phyloP scores from a whole-genome alignment of 805 yeast genomes.

The Yarrowia sp. region DNA sequence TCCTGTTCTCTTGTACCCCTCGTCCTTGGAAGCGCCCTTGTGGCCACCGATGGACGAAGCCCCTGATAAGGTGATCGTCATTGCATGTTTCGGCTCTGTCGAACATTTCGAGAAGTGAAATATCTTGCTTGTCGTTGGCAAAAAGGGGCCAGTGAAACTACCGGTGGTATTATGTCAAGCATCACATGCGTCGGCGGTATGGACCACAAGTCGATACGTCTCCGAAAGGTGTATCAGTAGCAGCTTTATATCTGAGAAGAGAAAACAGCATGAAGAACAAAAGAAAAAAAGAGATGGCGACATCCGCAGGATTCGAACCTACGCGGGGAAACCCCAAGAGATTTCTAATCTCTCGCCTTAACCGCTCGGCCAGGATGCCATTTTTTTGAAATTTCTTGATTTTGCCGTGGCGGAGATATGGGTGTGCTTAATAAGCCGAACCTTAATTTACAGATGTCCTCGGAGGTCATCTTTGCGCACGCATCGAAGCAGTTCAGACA shows the following conservation, averaged over 20 bases:
- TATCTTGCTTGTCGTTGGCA: too few relatives aligned
- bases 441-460: too few relatives aligned
- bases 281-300: neutral
- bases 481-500: neutral
- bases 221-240: neutral
- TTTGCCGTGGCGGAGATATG: neutral
- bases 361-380: constrained; percentile 12
- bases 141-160: too few relatives aligned
- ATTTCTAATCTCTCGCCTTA: constrained; percentile 5
- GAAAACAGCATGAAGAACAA: neutral
- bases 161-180: neutral
- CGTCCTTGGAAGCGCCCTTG: too few relatives aligned
- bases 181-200: neutral
- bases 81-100: neutral
- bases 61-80: too few relatives aligned
- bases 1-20: too few relatives aligned
- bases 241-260: too few relatives aligned
- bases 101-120: neutral
- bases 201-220: too few relatives aligned
- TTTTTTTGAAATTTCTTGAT: neutral
- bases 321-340: constrained; percentile 13
- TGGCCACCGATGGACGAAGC: too few relatives aligned
- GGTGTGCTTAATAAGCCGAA: neutral
- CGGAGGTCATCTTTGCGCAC: too few relatives aligned
- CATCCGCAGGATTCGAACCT: constrained; percentile 6